These are phyloP conservation scores for Magnolia sinica DNA, from an alignment of 164 flowering plant species.

Conservation along the genomic window DNA sequence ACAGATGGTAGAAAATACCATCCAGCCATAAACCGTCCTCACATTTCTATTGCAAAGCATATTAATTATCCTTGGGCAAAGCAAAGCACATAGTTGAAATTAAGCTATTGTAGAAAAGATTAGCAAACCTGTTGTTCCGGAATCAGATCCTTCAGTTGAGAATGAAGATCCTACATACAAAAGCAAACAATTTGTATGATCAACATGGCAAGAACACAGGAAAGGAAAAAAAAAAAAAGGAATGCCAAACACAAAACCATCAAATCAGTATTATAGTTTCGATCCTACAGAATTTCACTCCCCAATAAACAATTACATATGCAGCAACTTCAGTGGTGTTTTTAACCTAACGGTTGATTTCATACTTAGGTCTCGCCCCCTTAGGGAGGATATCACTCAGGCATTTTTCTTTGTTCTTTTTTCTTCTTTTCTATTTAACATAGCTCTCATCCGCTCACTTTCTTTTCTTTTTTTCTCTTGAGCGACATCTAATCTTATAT, in stretches of 20 bases:
- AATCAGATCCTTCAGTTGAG: constrained; percentile 82
- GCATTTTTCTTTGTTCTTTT: no score
- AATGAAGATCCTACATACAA: constrained; percentile 64
- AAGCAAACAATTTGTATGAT: not conserved
- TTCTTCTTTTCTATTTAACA: no score
- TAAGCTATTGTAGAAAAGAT: not conserved
- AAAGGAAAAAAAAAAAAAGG: not conserved
- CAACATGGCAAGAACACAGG: not conserved
- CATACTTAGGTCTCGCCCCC: no score
- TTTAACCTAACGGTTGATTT: not conserved
- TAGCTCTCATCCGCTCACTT: no score
- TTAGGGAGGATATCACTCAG: no score
- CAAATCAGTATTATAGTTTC: no score
- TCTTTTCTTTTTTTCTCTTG: no score
- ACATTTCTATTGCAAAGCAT: no score
- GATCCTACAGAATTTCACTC: not conserved
- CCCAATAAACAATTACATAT: not conserved
- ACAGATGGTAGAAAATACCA: no score
- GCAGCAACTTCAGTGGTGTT: not conserved
- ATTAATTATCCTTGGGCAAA: not conserved
- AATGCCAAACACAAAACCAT: not conserved
- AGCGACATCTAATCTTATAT: no score
- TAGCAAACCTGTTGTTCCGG: constrained; percentile 83
- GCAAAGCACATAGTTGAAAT: no score
- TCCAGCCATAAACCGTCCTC: no score